Evolutionary conservation across 2,329 filamentous ascomycete species (phyloP), one percentile per base, ranked within the genome.

Genomic region (Xylariales sp.): DNA sequence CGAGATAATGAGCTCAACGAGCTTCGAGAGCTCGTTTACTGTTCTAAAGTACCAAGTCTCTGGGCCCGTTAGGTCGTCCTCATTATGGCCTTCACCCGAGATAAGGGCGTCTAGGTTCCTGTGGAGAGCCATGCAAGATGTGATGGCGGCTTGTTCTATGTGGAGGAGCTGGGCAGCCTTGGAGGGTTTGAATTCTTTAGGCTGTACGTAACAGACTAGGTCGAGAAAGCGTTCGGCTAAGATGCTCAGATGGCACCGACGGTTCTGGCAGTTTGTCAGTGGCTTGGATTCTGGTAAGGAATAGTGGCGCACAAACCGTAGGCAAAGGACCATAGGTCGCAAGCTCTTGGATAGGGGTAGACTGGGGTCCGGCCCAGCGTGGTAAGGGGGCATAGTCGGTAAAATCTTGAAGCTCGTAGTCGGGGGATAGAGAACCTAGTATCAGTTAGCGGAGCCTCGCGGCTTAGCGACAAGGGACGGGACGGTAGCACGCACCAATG

Each of bases 351-450:
- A 87, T 76, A 0, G 83, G 78, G 0, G 76, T 70, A 0, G 75
- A 75, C 18, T 77, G 72, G 16, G 76, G 76, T 46, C 79, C 81
- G 49, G 83, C 82, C 67, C 85, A 81, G 16, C 81, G 81, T 0
- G 86, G 83, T 55, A 88, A 82, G 0, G 84, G 84, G 1, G 83
- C 83, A 54, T 86, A 85, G 75, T 89, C 86, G 2, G 86, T 83
- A 0, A 79, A 80, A 53, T 83, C 82, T 2, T 79, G 73, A 0
- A 89, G 75, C 0, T 74, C 3, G 8, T 63, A 5, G 2, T 28
- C 32, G 1, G 43, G 52, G 23, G 62, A 61, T 30, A 68, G 30
- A 46, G 43, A 16, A 14, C 41, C 14, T 71, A n/a, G 12, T 41
- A 56, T 10, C 5, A n/a, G 18, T 68, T 52, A 58, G 54, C 12